Evolutionary conservation across 169 alveolate genomes (phyloP), one percentile per base, ranked within the genome.

Genomic region (Plasmodium knowlesi): DNA sequence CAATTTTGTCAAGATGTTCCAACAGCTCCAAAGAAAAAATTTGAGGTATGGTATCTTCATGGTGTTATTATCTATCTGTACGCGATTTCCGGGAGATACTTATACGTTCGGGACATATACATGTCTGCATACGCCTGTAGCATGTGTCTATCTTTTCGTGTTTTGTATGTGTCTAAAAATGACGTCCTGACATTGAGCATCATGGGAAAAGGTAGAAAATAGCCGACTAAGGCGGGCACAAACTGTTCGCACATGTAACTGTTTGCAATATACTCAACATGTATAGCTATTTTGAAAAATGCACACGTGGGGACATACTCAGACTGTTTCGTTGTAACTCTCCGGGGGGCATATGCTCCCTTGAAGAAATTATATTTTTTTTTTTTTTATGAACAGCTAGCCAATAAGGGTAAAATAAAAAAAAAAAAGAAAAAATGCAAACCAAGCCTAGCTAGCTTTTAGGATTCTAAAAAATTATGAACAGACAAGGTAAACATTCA

Each of bases 31-130:
- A 88, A 78, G 41, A 0, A 78, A 32, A 16, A 74, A 6, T 37
- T 37, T 85, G 43, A 74, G 8, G 61, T 57, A 54, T 74, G 46
- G 61, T 32, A 85, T 85, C 70, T 53, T 57, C 85, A 74, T 85
- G 41, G 57, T 28, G 37, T n/a, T 67, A 8, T 67, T 28, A 9
- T 39, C 39, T 67, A 67, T 25, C 76, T 67, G 37, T 12, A 16
- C 39, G 32, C 14, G n/a, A 6, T 22, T 67, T 14, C n/a, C 37
- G 76, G 39, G 76, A 28, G 76, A 10, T 34, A 3, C 76, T 25
- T 28, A 67, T 67, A 28, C 4, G 37, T 28, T 67, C 76, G 76
- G 76, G 39, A 19, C 14, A 67, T 67, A 67, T 67, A 22, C 76
- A 67, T 28, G n/a, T 16, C 39, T 82, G 25, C 28, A 53, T 54